These are phyloP conservation scores for Alternaria gaisen DNA, from an alignment of 2,329 filamentous ascomycete genomes.

Conservation along the genomic window DNA sequence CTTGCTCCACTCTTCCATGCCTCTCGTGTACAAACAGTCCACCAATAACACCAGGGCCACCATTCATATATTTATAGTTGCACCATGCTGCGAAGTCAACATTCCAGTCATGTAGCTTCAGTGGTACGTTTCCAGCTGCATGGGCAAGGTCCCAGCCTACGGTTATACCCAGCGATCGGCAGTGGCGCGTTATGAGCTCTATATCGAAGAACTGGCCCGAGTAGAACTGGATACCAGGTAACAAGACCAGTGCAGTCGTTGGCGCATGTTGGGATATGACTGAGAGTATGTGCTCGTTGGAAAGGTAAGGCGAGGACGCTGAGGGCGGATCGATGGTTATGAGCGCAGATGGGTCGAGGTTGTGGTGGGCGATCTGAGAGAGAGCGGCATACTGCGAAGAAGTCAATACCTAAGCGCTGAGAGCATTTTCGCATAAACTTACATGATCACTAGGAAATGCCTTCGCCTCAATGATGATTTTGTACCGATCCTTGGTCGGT, in stretches of 20 bases:
- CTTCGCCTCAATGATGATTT: constrained; percentile 88
- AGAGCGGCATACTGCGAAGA: constrained; percentile 75
- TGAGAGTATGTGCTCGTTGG: constrained; percentile 74
- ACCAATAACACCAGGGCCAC: constrained; percentile 81
- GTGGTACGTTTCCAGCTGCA: constrained; percentile 82
- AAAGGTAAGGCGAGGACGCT: constrained; percentile 64
- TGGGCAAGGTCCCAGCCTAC: constrained; percentile 92
- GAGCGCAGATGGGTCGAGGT: constrained; percentile 73
- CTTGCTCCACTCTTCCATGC: constrained; percentile 66
- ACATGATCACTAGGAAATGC: constrained; percentile 89
- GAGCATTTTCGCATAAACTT: constrained; percentile 24
- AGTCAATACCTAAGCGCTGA: constrained; percentile 1
- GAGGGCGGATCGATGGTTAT: constrained; percentile 73
- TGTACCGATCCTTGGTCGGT: constrained; percentile 71
- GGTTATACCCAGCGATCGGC: constrained; percentile 73
- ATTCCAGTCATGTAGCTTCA: constrained; percentile 84
- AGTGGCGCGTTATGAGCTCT: constrained; percentile 77
- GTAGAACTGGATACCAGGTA: constrained; percentile 92
- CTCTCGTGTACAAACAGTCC: constrained; percentile 82
- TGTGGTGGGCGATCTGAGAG: constrained; percentile 77
- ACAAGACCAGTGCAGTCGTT: constrained; percentile 76
- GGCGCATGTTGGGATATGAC: constrained; percentile 78
- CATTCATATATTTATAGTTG: constrained; percentile 93
- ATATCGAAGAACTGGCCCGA: constrained; percentile 91
- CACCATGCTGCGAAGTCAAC: constrained; percentile 95